Evolutionary conservation across 257 asterid genomes (phyloP).

Genomic region (Solanum virginianum): DNA sequence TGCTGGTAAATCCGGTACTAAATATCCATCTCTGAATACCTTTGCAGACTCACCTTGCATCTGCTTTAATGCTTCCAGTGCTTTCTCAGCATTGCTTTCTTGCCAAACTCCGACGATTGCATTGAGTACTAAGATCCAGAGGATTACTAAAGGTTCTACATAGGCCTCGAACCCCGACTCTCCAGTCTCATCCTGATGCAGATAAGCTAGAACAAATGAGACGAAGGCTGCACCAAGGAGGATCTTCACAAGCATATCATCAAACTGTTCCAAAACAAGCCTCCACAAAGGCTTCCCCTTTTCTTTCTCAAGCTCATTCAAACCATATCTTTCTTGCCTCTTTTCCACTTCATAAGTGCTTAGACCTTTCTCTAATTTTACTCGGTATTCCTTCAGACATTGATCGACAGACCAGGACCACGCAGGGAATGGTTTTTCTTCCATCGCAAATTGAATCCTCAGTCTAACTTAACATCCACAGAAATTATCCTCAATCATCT

Average conservation of each 20-base stretch:
- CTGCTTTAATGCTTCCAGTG: slow-evolving; percentile 58
- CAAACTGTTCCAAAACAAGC: slow-evolving; percentile 65
- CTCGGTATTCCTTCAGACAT: slow-evolving; percentile 54
- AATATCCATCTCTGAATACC: slow-evolving; percentile 48
- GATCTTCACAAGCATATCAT: slow-evolving; percentile 67
- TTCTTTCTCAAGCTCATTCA: slow-evolving; percentile 69
- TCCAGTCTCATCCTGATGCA: slow-evolving; percentile 33
- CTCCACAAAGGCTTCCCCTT: slow-evolving; percentile 64
- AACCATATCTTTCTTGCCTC: slow-evolving; percentile 45
- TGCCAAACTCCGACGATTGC: slow-evolving; percentile 74
- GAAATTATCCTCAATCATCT: slow-evolving; percentile 10
- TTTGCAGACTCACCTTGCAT: slow-evolving; percentile 50
- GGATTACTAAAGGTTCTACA: slow-evolving; percentile 60
- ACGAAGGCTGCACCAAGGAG: slow-evolving; percentile 63
- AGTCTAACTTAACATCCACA: slow-evolving; percentile 3
- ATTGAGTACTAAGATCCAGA: slow-evolving; percentile 43
- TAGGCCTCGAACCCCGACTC: slow-evolving; percentile 42
- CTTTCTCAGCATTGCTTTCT: slow-evolving; percentile 61
- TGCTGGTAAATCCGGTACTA: slow-evolving; percentile 44
- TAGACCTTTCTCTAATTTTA: slow-evolving; percentile 61
- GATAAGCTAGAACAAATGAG: slow-evolving; percentile 54
- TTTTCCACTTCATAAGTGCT: slow-evolving; percentile 47
- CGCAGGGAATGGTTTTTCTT: slow-evolving; percentile 43
- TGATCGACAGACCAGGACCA: slow-evolving; percentile 72
- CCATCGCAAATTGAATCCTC: background rate